These are phyloP conservation scores for Amphirosellinia nigrospora DNA, from an alignment of 495 filamentous ascomycete species.

Conservation along the genomic window DNA sequence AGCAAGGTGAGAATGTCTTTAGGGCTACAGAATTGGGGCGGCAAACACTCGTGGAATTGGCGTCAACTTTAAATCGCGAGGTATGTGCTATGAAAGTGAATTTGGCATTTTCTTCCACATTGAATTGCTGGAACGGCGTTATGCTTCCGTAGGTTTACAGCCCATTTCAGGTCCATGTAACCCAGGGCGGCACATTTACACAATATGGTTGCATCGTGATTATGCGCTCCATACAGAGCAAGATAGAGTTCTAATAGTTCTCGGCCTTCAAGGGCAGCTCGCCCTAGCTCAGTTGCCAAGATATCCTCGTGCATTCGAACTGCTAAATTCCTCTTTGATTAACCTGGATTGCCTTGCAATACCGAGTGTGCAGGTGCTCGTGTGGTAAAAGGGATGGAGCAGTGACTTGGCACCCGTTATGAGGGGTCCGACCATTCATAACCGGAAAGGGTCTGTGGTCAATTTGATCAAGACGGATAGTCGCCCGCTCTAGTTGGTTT, in stretches of 20 bases:
- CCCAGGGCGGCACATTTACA: not conserved
- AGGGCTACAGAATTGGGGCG: not conserved
- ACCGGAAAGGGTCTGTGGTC: not conserved
- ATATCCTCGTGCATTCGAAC: not conserved
- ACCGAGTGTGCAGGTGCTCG: too few species aligned
- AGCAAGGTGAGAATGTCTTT: too few species aligned
- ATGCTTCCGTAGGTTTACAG: conserved; percentile 16
- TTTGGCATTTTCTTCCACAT: not conserved
- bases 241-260: not conserved
- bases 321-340: not conserved
- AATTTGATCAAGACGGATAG: not conserved
- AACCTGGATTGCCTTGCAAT: not conserved
- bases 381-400: too few species aligned
- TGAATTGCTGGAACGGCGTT: conserved; percentile 12
- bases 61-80: not conserved
- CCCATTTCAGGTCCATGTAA: conserved; percentile 6
- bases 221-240: not conserved
- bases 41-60: not conserved
- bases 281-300: not conserved
- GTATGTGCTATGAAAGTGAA: not conserved
- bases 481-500: not conserved
- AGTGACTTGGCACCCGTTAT: too few species aligned
- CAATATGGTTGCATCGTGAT: not conserved
- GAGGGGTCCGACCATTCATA: too few species aligned
- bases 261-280: not conserved